These are phyloP conservation scores for Coemansia sp. DNA, from an alignment of 192 early-diverging fungal species.

Conservation along the genomic window DNA sequence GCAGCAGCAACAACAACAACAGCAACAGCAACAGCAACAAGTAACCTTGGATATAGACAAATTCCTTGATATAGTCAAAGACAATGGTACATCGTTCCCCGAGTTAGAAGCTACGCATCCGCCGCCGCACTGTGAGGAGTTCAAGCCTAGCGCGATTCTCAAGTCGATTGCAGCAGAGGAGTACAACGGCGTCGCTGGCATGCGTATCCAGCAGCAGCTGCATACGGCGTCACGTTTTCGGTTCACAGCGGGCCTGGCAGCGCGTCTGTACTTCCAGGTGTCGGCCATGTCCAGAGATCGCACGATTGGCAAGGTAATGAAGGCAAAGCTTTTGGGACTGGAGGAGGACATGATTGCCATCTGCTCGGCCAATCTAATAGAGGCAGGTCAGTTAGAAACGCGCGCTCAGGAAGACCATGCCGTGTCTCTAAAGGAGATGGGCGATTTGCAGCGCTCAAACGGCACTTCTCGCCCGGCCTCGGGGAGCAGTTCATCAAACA, in stretches of 20 bases:
- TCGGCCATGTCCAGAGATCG: conserved; percentile 15
- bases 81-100: conserved; percentile 40
- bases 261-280: conserved; percentile 33
- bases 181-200: conserved; percentile 8
- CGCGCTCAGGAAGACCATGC: conserved; percentile 28
- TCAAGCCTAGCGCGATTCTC: conserved; percentile 26
- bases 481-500: neutral
- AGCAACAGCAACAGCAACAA: neutral
- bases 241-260: conserved; percentile 32
- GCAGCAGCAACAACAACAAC: neutral
- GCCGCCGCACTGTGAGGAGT: conserved; percentile 24
- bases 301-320: conserved; percentile 8
- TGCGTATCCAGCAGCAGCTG: conserved; percentile 38
- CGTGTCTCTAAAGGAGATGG: neutral
- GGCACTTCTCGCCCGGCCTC: neutral
- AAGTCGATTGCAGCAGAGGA: conserved; percentile 16
- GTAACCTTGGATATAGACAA: conserved; percentile 12
- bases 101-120: conserved; percentile 45
- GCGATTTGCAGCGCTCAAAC: neutral
- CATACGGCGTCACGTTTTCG: conserved; percentile 42
- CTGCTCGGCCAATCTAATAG: conserved; percentile 42
- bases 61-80: conserved; percentile 24
- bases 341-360: conserved; percentile 28
- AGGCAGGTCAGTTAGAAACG: conserved; percentile 45
- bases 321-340: conserved; percentile 10